Percentiles rank a stretch among this genome's conserved stretches.
phyloP scores from a whole-genome alignment of 768 basidiomycete genomes.

The Mycena maculata region DNA sequence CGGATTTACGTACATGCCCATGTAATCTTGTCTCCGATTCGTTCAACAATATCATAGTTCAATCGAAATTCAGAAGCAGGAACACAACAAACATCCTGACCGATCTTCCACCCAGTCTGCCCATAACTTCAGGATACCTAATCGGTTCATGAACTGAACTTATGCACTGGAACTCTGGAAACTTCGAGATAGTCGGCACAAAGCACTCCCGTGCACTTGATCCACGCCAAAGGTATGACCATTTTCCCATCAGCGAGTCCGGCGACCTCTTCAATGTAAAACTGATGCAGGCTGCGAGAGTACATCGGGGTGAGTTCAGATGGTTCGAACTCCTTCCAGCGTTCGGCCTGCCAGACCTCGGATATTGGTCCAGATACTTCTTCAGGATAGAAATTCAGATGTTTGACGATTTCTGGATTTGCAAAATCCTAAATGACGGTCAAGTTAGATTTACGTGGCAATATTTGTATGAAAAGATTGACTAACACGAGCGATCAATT shows the following conservation, averaged over 20 bases:
- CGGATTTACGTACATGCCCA: constrained; percentile 2
- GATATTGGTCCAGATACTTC: constrained; percentile 18
- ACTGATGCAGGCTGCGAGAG: constrained; percentile 19
- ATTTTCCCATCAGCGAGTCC: not conserved
- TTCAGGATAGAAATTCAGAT: constrained; percentile 32
- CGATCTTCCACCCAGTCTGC: constrained; percentile 9
- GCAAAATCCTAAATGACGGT: constrained; percentile 35
- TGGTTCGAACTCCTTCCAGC: constrained; percentile 23
- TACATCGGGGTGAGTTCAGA: constrained; percentile 30
- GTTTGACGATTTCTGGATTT: constrained; percentile 24
- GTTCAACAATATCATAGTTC: constrained; percentile 7
- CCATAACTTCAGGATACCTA: not conserved
- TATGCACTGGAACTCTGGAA: not conserved
- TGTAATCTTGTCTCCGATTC: not conserved
- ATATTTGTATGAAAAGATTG: no score
- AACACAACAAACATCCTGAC: not conserved
- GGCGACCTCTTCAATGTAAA: constrained; percentile 35
- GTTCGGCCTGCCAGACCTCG: constrained; percentile 26
- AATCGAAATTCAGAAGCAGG: not conserved
- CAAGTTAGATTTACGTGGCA: no score
- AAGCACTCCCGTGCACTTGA: not conserved
- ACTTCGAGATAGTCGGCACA: not conserved
- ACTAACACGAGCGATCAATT: no score
- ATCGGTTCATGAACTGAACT: not conserved
- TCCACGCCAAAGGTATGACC: not conserved